These are phyloP conservation scores for Saccharomyces hybrid DNA, from an alignment of 1,139 yeast genomes.

Conservation along the genomic window DNA sequence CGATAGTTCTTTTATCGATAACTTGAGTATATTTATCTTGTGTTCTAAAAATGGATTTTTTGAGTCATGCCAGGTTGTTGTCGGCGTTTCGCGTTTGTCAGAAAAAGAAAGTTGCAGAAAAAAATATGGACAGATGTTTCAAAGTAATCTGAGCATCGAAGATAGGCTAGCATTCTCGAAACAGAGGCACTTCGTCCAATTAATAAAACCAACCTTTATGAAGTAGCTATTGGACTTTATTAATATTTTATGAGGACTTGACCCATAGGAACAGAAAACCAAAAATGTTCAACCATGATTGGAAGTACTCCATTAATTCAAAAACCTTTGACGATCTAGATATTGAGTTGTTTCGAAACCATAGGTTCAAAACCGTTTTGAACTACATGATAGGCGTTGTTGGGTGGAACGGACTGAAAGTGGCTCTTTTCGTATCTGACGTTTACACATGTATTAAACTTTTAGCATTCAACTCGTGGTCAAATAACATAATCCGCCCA, in stretches of 20 bases:
- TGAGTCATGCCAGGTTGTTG: background rate
- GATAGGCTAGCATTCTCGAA: background rate
- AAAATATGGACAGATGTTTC: background rate
- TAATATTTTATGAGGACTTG: background rate
- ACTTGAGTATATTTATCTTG: background rate
- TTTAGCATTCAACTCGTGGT: slow-evolving; percentile 71
- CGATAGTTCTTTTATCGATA: background rate
- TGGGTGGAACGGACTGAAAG: slow-evolving; percentile 44
- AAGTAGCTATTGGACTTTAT: background rate
- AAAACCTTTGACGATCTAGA: slow-evolving; percentile 36
- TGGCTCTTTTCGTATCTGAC: slow-evolving; percentile 61
- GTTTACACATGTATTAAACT: slow-evolving; percentile 71
- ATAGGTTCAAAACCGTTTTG: slow-evolving; percentile 43
- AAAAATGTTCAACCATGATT: slow-evolving; percentile 19
- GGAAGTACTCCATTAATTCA: slow-evolving; percentile 23
- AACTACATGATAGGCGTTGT: slow-evolving; percentile 46
- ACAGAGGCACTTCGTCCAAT: background rate
- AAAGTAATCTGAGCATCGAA: background rate
- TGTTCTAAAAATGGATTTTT: background rate
- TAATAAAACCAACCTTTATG: background rate
- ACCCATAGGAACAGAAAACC: background rate
- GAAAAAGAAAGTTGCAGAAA: background rate
- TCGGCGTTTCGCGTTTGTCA: background rate
- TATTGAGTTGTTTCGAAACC: slow-evolving; percentile 45
- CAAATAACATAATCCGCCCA: slow-evolving; percentile 43